Conservation (phyloP, 2,329 filamentous ascomycete genomes). For the Colletotrichum aenigma region DNA sequence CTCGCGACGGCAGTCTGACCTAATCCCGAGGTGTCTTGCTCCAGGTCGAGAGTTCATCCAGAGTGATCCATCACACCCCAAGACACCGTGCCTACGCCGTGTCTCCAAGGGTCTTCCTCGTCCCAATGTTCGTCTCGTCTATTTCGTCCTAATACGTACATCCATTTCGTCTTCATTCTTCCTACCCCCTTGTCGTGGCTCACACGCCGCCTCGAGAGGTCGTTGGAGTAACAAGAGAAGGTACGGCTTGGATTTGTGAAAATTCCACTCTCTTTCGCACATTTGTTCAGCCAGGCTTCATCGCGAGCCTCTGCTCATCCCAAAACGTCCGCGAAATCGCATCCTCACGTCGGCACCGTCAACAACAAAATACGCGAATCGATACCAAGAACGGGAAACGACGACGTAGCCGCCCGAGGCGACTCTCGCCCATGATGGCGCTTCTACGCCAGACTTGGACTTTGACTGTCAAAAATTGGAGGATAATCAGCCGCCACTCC, state of each 20-base stretch:
- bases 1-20: background rate
- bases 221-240: background rate
- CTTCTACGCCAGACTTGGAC: slow-evolving; percentile 64
- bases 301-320: background rate
- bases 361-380: background rate
- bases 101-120: background rate
- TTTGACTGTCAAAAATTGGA: slow-evolving; percentile 65
- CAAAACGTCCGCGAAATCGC: background rate
- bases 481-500: slow-evolving; percentile 61
- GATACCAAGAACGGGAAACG: background rate
- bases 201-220: background rate
- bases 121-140: background rate
- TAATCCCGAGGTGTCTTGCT: background rate
- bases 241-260: background rate
- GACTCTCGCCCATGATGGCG: slow-evolving; percentile 43
- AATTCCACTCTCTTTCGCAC: background rate
- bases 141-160: background rate
- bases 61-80: background rate
- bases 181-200: background rate
- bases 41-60: background rate
- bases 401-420: background rate
- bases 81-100: background rate
- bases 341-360: background rate
- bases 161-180: background rate
- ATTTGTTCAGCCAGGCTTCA: background rate